A percentile compares a stretch with the other conserved stretches of the same genome.
Conservation (phyloP, 2,329 filamentous ascomycete genomes). For the Fusarium mangiferae region DNA sequence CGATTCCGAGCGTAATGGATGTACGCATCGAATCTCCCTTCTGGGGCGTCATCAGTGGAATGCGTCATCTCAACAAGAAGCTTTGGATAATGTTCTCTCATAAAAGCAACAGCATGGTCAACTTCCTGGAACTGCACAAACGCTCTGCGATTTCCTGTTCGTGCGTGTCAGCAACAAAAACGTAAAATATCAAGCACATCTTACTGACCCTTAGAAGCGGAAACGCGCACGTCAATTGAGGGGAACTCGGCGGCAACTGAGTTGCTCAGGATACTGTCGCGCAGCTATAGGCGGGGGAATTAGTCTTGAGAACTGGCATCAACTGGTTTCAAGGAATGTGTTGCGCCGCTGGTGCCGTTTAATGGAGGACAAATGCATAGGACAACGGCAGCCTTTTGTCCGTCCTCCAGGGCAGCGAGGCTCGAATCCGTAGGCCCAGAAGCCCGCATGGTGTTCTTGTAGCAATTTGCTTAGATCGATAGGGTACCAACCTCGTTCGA, state of each 20-base stretch:
- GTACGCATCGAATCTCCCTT: constrained; percentile 51
- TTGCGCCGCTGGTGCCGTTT: constrained; percentile 8
- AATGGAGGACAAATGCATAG: constrained; percentile 3
- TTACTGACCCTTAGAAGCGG: constrained; percentile 48
- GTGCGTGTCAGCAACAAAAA: constrained; percentile 18
- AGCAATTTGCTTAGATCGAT: constrained; percentile 26
- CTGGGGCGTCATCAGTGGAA: constrained; percentile 52
- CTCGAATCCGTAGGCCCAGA: constrained; percentile 20
- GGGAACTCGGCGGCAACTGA: constrained; percentile 51
- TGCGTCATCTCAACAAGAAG: constrained; percentile 50
- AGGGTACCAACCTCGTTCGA: constrained; percentile 61
- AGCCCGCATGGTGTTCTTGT: constrained; percentile 2
- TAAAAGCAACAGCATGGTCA: constrained; percentile 54
- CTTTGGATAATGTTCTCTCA: constrained; percentile 56
- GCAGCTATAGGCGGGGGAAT: constrained; percentile 47
- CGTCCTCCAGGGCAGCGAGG: constrained; percentile 6
- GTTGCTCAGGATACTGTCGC: constrained; percentile 49
- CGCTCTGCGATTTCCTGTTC: constrained; percentile 53
- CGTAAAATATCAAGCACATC: not conserved
- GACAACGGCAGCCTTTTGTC: not conserved
- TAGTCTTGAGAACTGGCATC: constrained; percentile 41
- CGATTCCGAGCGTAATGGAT: constrained; percentile 55
- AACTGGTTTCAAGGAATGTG: constrained; percentile 14
- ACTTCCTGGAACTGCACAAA: constrained; percentile 56
- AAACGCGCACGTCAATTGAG: constrained; percentile 53